Percentiles rank a stretch among this genome's conserved stretches.
phyloP scores from a whole-genome alignment of 495 filamentous ascomycete genomes.

The Lasiosphaeria ovina region DNA sequence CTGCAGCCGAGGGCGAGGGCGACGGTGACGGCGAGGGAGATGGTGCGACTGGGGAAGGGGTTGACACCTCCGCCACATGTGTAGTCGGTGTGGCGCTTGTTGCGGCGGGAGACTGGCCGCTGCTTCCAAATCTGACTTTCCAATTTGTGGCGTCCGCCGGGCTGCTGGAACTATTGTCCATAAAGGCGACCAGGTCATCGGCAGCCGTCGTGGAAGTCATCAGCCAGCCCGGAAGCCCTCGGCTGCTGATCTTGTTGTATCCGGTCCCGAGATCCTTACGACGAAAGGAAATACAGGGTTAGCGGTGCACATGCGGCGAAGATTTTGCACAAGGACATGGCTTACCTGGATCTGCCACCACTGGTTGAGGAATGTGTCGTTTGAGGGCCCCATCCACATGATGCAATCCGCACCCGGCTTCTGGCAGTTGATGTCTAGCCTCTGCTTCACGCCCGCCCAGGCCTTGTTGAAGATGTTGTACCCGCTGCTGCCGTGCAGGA shows the following conservation, averaged over 20 bases:
- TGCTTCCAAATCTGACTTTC: not conserved
- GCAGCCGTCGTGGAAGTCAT: not conserved
- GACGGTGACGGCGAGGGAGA: not conserved
- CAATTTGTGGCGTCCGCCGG: not conserved
- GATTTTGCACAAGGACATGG: not conserved
- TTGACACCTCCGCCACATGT: not conserved
- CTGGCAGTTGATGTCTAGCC: slow-evolving; percentile 1
- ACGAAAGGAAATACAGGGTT: not conserved
- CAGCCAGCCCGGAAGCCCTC: not conserved
- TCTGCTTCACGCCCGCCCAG: not conserved
- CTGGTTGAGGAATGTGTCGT: not conserved
- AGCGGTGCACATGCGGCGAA: not conserved
- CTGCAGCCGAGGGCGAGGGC: not conserved
- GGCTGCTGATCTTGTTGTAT: not conserved
- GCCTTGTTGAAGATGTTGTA: slow-evolving; percentile 2
- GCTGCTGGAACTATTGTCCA: not conserved
- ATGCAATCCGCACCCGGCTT: not conserved
- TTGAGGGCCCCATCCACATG: not conserved
- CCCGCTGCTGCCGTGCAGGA: not conserved
- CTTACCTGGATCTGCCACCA: not conserved
- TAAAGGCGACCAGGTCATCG: not conserved
- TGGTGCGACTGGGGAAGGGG: not conserved
- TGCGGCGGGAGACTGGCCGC: not conserved
- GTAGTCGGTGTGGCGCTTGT: not conserved
- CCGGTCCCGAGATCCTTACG: not conserved